phyloP scores from a whole-genome alignment of 495 filamentous ascomycete species.

The Aspergillus avenaceus region DNA sequence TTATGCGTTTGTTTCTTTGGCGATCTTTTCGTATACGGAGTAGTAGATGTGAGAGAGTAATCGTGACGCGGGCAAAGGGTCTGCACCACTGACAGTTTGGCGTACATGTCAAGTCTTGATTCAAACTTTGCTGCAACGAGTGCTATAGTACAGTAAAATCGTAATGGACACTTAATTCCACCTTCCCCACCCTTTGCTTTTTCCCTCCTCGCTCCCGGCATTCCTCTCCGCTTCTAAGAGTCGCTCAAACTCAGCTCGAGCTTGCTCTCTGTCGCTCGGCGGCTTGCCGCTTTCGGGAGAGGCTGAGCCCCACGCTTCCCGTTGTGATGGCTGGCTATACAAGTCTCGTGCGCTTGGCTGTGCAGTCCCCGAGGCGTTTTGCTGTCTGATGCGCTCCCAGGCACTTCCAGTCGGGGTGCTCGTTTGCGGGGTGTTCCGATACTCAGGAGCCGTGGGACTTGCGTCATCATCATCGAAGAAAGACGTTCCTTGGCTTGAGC shows the following conservation, averaged over 20 bases:
- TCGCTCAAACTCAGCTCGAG: conserved; percentile 39
- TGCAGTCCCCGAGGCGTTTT: conserved; percentile 10
- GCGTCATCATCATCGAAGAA: conserved; percentile 38
- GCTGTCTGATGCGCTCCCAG: conserved; percentile 41
- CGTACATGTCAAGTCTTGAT: too few species aligned
- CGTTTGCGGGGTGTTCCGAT: conserved; percentile 19
- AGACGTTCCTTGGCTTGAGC: conserved; percentile 6
- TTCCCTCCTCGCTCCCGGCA: neutral
- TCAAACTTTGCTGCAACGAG: too few species aligned
- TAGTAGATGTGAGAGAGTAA: too few species aligned
- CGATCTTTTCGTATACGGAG: neutral
- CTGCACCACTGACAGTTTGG: too few species aligned
- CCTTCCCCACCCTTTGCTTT: conserved; percentile 21
- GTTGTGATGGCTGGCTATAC: neutral
- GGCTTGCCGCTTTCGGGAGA: conserved; percentile 11
- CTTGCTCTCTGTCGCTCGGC: conserved; percentile 30
- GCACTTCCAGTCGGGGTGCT: conserved; percentile 22
- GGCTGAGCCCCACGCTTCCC: conserved; percentile 2
- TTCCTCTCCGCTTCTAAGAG: conserved; percentile 39
- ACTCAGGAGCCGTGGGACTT: conserved; percentile 36
- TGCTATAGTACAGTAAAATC: neutral
- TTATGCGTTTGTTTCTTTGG: neutral
- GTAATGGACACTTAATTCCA: conserved; percentile 8
- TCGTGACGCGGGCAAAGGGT: too few species aligned
- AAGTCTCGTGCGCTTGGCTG: neutral